A percentile compares a stretch with the other conserved stretches of the same genome.
Conservation (phyloP, 208 protist species). For the Trypanosomatidae sp. region DNA sequence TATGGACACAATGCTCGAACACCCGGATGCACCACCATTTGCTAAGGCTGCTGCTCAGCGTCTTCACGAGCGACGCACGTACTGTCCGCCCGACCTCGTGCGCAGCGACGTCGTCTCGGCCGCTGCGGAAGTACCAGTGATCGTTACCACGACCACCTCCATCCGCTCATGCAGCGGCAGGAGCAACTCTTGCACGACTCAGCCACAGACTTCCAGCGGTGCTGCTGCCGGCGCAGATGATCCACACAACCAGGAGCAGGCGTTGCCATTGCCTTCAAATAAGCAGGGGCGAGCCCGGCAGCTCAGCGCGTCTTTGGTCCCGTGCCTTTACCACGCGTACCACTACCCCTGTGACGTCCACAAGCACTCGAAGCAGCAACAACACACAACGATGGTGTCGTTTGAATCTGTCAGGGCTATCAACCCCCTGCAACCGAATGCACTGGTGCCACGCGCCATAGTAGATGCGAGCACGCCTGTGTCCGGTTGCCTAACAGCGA, state of each 20-base stretch:
- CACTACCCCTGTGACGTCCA: not conserved
- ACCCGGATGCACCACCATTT: conserved; percentile 26
- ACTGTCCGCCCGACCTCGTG: not conserved
- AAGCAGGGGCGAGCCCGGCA: not conserved
- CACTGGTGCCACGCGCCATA: not conserved
- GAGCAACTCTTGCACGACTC: conserved; percentile 4
- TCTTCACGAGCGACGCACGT: conserved; percentile 2
- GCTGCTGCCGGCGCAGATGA: not conserved
- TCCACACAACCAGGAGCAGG: not conserved
- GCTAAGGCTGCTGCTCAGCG: conserved; percentile 15
- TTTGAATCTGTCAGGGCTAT: not conserved
- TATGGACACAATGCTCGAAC: conserved; percentile 15
- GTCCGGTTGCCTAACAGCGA: conserved; percentile 7
- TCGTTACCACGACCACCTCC: not conserved
- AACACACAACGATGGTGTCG: not conserved
- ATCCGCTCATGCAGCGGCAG: conserved; percentile 5
- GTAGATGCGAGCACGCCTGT: not conserved
- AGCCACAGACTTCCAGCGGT: conserved; percentile 7
- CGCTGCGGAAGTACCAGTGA: not conserved
- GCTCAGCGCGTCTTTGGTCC: not conserved
- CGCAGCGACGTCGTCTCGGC: not conserved
- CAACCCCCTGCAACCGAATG: not conserved
- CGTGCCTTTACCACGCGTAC: not conserved
- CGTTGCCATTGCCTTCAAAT: not conserved
- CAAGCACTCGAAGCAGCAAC: not conserved